Conservation (phyloP, 345 rosid genomes). For the Euclidium syriacum region DNA sequence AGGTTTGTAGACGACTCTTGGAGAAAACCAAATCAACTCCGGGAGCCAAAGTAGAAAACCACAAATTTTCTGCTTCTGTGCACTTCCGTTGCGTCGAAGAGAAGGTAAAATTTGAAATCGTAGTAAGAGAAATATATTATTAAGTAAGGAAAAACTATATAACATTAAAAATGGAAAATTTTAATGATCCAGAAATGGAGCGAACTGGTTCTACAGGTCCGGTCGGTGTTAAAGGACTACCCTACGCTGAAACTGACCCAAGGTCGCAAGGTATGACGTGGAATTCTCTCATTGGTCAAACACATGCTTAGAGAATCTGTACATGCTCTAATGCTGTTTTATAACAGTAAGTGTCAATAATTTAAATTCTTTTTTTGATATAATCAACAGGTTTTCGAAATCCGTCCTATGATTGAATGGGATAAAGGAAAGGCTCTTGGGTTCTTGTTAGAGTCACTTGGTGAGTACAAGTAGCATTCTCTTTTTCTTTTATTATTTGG, state of each 20-base stretch:
- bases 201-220: conserved; percentile 59
- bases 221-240: conserved; percentile 54
- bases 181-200: conserved; percentile 57
- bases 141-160: neutral
- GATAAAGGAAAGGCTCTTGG: conserved; percentile 96
- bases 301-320: neutral
- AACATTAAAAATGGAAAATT: neutral
- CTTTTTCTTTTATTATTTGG: neutral
- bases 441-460: conserved; percentile 78
- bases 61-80: conserved; percentile 83
- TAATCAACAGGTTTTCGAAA: conserved; percentile 66
- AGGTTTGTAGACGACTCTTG: conserved; percentile 51
- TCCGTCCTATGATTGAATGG: conserved; percentile 89
- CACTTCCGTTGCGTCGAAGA: conserved; percentile 89
- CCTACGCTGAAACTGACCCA: conserved; percentile 64
- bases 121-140: neutral
- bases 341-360: neutral
- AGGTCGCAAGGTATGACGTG: conserved; percentile 71
- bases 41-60: conserved; percentile 78
- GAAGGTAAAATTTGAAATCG: conserved; percentile 33
- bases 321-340: neutral
- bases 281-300: neutral
- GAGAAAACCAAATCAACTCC: conserved; percentile 73
- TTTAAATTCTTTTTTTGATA: neutral
- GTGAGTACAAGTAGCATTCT: conserved; percentile 40